phyloP scores from a whole-genome alignment of 2,329 filamentous ascomycete species.

The Aspergillus novoparasiticus region DNA sequence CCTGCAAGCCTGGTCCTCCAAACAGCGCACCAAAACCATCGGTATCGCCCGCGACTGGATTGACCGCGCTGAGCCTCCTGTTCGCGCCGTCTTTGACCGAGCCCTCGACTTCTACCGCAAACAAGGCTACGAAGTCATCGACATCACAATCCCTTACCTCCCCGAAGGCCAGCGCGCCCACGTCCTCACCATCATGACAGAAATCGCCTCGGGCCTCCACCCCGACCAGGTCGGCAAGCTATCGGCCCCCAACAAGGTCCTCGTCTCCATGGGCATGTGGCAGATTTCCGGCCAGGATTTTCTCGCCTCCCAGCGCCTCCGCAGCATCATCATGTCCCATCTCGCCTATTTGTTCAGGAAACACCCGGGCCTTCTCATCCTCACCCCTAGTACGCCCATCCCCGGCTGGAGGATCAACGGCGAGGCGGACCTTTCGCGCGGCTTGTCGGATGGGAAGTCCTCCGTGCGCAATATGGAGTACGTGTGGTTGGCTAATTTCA shows the following conservation, averaged over 20 bases:
- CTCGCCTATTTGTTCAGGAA: constrained; percentile 69
- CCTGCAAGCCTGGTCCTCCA: constrained; percentile 39
- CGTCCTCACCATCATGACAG: constrained; percentile 73
- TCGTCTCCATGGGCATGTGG: constrained; percentile 63
- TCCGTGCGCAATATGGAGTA: constrained; percentile 82
- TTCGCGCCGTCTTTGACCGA: constrained; percentile 63
- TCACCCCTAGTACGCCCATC: constrained; percentile 76
- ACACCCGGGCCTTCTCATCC: constrained; percentile 74
- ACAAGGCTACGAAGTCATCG: constrained; percentile 47
- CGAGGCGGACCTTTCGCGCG: constrained; percentile 61
- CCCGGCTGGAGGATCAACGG: constrained; percentile 70
- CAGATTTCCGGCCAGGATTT: constrained; percentile 71
- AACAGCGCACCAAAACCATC: constrained; percentile 54
- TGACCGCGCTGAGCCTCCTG: constrained; percentile 65
- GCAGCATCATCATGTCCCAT: constrained; percentile 77
- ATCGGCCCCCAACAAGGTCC: constrained; percentile 68
- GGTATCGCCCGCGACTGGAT: constrained; percentile 73
- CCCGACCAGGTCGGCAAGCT: constrained; percentile 58
- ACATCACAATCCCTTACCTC: constrained; percentile 58
- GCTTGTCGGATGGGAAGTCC: constrained; percentile 72
- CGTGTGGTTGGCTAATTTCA: constrained; percentile 81
- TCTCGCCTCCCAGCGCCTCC: constrained; percentile 71
- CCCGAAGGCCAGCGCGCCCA: constrained; percentile 76
- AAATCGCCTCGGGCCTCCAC: constrained; percentile 60
- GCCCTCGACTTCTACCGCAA: constrained; percentile 59